Evolutionary conservation across 2,329 filamentous ascomycete species (phyloP).

Genomic region (Fusarium hainanense): DNA sequence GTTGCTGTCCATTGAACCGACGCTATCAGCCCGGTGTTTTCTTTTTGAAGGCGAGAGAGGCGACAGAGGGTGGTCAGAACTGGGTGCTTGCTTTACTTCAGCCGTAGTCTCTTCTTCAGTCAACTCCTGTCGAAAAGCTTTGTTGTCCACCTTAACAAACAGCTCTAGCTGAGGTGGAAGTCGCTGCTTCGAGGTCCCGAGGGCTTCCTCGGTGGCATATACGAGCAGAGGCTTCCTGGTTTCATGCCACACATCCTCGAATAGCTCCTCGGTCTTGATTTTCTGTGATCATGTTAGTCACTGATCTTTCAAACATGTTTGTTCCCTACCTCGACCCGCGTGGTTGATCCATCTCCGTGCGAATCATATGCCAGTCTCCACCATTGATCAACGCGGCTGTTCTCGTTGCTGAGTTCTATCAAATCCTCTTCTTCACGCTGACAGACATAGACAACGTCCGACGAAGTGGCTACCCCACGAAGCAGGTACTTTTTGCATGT

Average conservation of each 20-base stretch:
- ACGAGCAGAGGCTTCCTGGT: constrained; percentile 61
- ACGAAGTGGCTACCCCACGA: constrained; percentile 62
- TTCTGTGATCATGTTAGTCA: constrained; percentile 55
- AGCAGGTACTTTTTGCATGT: constrained; percentile 60
- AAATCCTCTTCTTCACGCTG: constrained; percentile 55
- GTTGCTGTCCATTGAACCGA: constrained; percentile 61
- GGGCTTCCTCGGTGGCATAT: constrained; percentile 61
- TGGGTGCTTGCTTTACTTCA: constrained; percentile 31
- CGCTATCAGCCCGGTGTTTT: constrained; percentile 59
- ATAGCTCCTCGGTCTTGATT: constrained; percentile 58
- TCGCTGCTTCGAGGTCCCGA: constrained; percentile 40
- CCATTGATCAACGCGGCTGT: constrained; percentile 61
- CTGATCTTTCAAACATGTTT: neutral
- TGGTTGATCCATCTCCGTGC: constrained; percentile 52
- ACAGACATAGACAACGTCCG: constrained; percentile 63
- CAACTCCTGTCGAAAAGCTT: constrained; percentile 63
- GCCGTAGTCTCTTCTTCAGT: constrained; percentile 51
- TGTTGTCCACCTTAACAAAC: constrained; percentile 65
- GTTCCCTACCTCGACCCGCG: constrained; percentile 61
- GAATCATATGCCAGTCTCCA: constrained; percentile 63
- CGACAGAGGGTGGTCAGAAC: constrained; percentile 44
- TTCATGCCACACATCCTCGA: constrained; percentile 60
- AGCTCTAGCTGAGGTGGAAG: constrained; percentile 56
- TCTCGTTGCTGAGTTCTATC: constrained; percentile 54
- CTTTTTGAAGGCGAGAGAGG: constrained; percentile 59